phyloP scores from a whole-genome alignment of 768 basidiomycete genomes.

The Rhizopogon vulgaris region DNA sequence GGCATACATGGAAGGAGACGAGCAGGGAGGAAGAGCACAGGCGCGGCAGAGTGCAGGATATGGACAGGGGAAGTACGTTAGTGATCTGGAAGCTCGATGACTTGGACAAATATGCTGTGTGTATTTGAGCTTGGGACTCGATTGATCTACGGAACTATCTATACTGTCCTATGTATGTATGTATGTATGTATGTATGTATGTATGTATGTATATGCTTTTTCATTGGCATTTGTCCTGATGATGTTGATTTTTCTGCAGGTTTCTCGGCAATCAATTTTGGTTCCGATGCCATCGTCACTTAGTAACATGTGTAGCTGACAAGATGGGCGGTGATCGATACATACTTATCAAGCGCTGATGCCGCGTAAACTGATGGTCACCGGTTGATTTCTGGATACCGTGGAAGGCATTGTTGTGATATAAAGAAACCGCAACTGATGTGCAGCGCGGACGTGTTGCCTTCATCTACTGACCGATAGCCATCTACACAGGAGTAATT shows the following conservation, averaged over 20 bases:
- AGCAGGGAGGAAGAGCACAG: slow-evolving; percentile 1
- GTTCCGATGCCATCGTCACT: background rate
- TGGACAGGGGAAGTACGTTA: slow-evolving; percentile 39
- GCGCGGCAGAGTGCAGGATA: slow-evolving; percentile 25
- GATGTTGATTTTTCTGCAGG: background rate
- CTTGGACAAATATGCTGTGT: background rate
- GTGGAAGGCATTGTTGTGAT: background rate
- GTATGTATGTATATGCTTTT: background rate
- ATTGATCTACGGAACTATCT: background rate
- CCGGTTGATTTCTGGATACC: background rate
- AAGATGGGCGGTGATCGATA: background rate
- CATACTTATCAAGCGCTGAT: background rate
- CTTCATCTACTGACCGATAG: background rate
- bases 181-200: too few relatives aligned
- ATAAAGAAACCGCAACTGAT: background rate
- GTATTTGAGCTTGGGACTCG: background rate
- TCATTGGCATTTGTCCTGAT: background rate
- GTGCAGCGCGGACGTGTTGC: background rate
- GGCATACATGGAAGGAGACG: slow-evolving; percentile 37
- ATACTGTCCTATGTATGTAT: background rate
- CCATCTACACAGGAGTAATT: background rate
- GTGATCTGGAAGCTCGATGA: slow-evolving; percentile 32
- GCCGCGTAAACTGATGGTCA: background rate
- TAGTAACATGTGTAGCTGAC: too few relatives aligned
- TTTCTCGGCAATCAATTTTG: background rate